Conservation (phyloP, 495 filamentous ascomycete species). For the Penicillium steckii region DNA sequence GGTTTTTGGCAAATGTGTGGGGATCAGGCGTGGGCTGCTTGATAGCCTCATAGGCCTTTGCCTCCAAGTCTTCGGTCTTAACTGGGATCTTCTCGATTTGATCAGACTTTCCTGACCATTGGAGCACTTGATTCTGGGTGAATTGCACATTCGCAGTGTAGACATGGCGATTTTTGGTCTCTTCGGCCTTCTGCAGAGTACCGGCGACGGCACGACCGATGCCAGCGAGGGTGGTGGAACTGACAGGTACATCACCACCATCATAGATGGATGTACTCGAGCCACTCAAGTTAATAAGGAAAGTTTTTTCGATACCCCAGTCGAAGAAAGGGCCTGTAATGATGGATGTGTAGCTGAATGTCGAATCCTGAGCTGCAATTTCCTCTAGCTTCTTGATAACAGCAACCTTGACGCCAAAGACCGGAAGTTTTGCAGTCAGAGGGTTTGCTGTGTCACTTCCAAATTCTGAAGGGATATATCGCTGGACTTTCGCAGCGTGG, state of each 20-base stretch:
- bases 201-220: conserved; percentile 49
- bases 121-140: conserved; percentile 55
- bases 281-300: conserved; percentile 40
- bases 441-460: conserved; percentile 51
- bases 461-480: conserved; percentile 66
- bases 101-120: conserved; percentile 34
- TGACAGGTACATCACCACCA: conserved; percentile 50
- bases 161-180: conserved; percentile 54
- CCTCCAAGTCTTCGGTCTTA: conserved; percentile 9
- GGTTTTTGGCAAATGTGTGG: conserved; percentile 2
- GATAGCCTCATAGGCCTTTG: conserved; percentile 10
- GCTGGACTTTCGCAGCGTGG: conserved; percentile 54
- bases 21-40: conserved; percentile 9
- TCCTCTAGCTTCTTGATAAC: conserved; percentile 49
- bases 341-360: conserved; percentile 51
- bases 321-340: conserved; percentile 53
- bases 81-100: conserved; percentile 2
- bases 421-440: conserved; percentile 29
- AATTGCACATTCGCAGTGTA: conserved; percentile 48
- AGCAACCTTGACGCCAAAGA: conserved; percentile 49
- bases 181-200: conserved; percentile 48
- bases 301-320: conserved; percentile 41
- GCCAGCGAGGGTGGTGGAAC: conserved; percentile 44
- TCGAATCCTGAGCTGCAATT: conserved; percentile 24
- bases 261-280: conserved; percentile 50